Evolutionary conservation across 2,329 filamentous ascomycete species (phyloP).

Genomic region (Calonectria henricotiae): DNA sequence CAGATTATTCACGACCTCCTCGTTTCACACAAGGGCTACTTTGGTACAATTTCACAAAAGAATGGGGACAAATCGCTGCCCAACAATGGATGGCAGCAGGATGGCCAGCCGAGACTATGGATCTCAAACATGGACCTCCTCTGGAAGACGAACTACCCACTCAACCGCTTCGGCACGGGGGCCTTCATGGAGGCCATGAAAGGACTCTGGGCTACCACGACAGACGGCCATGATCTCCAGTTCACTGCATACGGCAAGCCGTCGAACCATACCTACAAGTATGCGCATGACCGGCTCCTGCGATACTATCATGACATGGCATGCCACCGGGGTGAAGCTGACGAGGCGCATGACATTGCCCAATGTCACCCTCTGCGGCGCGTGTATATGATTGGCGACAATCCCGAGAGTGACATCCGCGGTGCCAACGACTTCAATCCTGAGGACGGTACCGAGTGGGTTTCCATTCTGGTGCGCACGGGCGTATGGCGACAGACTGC

Average conservation of each 20-base stretch:
- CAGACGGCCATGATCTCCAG: slow-evolving; percentile 73
- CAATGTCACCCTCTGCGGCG: slow-evolving; percentile 72
- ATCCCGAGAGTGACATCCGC: slow-evolving; percentile 90
- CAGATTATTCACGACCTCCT: slow-evolving; percentile 89
- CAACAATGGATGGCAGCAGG: slow-evolving; percentile 86
- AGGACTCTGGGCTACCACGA: slow-evolving; percentile 84
- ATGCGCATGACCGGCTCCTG: slow-evolving; percentile 82
- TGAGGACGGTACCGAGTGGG: slow-evolving; percentile 80
- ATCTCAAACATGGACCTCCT: slow-evolving; percentile 93
- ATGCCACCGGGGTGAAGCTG: slow-evolving; percentile 37
- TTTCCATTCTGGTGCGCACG: slow-evolving; percentile 83
- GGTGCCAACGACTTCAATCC: slow-evolving; percentile 86
- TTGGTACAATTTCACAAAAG: slow-evolving; percentile 84
- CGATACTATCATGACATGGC: slow-evolving; percentile 58
- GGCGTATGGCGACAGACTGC: slow-evolving; percentile 77
- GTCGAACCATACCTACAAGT: slow-evolving; percentile 82
- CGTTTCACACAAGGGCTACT: slow-evolving; percentile 82
- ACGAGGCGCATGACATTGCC: slow-evolving; percentile 37
- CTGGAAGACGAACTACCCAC: slow-evolving; percentile 89
- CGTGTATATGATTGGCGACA: slow-evolving; percentile 97
- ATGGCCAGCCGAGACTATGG: slow-evolving; percentile 85
- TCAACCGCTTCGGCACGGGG: slow-evolving; percentile 91
- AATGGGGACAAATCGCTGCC: slow-evolving; percentile 78
- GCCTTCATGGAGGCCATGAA: slow-evolving; percentile 88
- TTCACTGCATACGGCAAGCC: slow-evolving; percentile 89